Evolutionary conservation across 2,329 filamentous ascomycete genomes (phyloP), one percentile per base, ranked within the genome.

Genomic region (Cladosporium sp.): DNA sequence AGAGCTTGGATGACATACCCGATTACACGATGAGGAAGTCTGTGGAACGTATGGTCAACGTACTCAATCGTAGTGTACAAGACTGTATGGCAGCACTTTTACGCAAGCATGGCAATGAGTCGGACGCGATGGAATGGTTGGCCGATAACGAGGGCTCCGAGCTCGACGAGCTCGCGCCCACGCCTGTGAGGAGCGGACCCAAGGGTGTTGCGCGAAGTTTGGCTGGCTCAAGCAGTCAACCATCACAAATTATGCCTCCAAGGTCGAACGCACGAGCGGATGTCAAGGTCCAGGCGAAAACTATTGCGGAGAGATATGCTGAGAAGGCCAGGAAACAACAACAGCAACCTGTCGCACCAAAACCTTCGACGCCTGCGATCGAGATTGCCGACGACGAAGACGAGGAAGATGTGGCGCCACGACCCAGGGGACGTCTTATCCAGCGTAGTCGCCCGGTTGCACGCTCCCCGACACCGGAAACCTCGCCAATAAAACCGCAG

Each of bases 31-130:
- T 84, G 30, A 77, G 80, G 56, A 73, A 76, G 11, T 87, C 86
- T 68, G 83, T 89, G 10, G 72, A 79, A 66, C 77, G 84, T 32
- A 81, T 91, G 67, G 78, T 89, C 46, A 78, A 84, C 64, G 34
- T 57, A 14, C 80, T 83, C 0, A 70, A 76, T 5, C 77, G 80
- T 36, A 78, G 82, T 0, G 77, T 89, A 5, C 69, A 79, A 28
- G 74, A 77, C 25, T 82, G 84, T 49, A 75, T 84, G 53, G 77
- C 85, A 64, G 83, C 84, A 5, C 75, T 91, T 28, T 62, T 81
- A 1, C 70, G 72, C 18, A 82, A 81, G 61, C 81, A 80, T 23
- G 84, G 85, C 1, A 83, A 86, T 66, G 83, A 82, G 65, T 81
- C 86, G 25, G 82, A 86, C 70, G 85, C 89, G 1, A 76, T 85